Percentiles rank a stretch among this genome's conserved stretches.
Conservation (phyloP, 2,329 filamentous ascomycete genomes). For the Aspergillus arachidicola region DNA sequence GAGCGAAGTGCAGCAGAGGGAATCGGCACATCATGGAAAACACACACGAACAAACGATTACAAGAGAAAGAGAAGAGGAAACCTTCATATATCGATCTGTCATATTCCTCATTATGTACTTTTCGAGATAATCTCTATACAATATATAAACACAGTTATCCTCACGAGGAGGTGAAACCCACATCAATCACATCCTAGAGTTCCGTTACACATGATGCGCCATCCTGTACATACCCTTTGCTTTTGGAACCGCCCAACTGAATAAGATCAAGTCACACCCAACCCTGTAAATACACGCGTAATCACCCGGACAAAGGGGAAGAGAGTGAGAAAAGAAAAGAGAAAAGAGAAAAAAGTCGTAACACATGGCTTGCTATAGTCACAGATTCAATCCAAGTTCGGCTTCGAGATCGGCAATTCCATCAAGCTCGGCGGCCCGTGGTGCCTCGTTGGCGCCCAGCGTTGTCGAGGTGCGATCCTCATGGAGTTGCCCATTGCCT, state of each 20-base stretch:
- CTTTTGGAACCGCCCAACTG: background rate
- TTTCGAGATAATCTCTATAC: constrained; percentile 10
- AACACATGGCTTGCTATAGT: constrained; percentile 1
- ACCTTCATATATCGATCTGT: constrained; percentile 1
- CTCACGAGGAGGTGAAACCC: background rate
- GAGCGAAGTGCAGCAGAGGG: too few relatives aligned
- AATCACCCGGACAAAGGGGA: background rate
- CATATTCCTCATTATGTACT: constrained; percentile 13
- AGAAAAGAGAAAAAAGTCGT: background rate
- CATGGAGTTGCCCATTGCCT: constrained; percentile 1
- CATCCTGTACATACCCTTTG: background rate
- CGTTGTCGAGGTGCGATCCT: background rate
- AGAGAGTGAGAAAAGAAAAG: background rate
- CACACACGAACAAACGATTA: background rate
- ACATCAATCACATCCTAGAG: constrained; percentile 2
- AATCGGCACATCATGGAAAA: too few relatives aligned
- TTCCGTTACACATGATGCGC: background rate
- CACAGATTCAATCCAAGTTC: constrained; percentile 24
- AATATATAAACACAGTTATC: constrained; percentile 3
- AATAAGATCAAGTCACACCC: background rate
- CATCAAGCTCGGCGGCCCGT: constrained; percentile 16
- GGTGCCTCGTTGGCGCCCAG: constrained; percentile 8
- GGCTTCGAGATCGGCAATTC: constrained; percentile 20
- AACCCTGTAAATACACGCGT: background rate
- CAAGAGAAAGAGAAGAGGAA: background rate